Evolutionary conservation across 2,329 filamentous ascomycete species (phyloP).

Genomic region (Pseudovirgaria hyperparasitica): DNA sequence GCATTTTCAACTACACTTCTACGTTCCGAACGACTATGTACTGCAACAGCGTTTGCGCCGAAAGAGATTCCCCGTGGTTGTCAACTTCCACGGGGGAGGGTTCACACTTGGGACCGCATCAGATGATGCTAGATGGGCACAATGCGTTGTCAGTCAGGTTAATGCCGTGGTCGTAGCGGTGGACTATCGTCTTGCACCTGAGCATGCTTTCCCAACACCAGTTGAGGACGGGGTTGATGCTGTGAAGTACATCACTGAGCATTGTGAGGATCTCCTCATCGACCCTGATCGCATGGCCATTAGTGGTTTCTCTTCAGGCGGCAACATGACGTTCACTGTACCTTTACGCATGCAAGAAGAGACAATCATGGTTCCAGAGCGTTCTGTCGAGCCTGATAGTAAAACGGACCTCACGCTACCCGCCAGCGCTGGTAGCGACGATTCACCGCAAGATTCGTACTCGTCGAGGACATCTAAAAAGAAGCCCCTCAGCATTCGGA

Average conservation of each 20-base stretch:
- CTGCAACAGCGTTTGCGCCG: constrained; percentile 27
- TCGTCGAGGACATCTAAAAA: too few species aligned
- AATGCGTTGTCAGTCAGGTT: constrained; percentile 40
- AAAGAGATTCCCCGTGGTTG: constrained; percentile 41
- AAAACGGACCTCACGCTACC: too few species aligned
- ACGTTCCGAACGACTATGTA: constrained; percentile 42
- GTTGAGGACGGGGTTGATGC: constrained; percentile 53
- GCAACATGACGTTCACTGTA: constrained; percentile 50
- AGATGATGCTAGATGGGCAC: constrained; percentile 49
- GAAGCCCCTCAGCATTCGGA: too few species aligned
- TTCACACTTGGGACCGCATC: constrained; percentile 47
- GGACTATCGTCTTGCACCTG: constrained; percentile 48
- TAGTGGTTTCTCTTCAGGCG: constrained; percentile 50
- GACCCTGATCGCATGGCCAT: constrained; percentile 45
- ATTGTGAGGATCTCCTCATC: constrained; percentile 43
- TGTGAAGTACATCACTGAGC: constrained; percentile 42
- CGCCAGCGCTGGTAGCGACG: too few species aligned
- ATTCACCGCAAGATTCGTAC: too few species aligned
- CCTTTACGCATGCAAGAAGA: constrained; percentile 39
- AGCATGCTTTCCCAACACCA: constrained; percentile 48
- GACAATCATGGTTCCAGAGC: constrained; percentile 10
- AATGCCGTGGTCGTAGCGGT: constrained; percentile 48
- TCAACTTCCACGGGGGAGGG: constrained; percentile 54
- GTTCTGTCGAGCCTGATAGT: background rate
- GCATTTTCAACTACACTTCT: constrained; percentile 45